Base-by-base conservation (phyloP, 78 protist genomes). In the Pigoraptor vietnamica region DNA sequence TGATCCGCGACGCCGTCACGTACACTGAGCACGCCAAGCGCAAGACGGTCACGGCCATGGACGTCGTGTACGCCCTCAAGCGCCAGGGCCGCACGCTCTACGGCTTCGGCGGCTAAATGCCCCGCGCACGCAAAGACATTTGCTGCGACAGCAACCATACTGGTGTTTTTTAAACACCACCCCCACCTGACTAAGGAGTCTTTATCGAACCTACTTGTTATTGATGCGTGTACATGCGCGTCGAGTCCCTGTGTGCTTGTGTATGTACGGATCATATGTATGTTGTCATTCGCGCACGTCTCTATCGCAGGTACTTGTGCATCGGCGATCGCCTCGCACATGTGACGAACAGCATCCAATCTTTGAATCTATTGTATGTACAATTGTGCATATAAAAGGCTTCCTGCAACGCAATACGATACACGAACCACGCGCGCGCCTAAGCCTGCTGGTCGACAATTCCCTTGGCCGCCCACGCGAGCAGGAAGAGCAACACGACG, bases 21-120 rank as follows among this genome's bases (percentile, higher is more conserved):
- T 98, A 98, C 98, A 98, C 99, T 67, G 99, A 98, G 94, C 98
- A 97, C 93, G 98, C 98, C 86, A 93, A 94, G 86, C 94, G 99
- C 92, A 95, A 97, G 95, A 98, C 99, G 40, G 99, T 98, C 81
- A 98, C 99, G 19, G 97, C 99, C 25, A 95, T 96, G 97, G 99
- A 98, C 87, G 99, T 98, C 81, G 99, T 98, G 91, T 96, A 96
- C 92, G 98, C 99, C 0, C 98, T 98, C 95, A 98, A 98, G 97
- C 94, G 97, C 93, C 98, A 98, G 95, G 98, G 98, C 91, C 94
- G 98, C 93, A 97, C 99, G 84, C 96, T 98, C 91, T 98, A 98
- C 96, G 99, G 99, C 91, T 98, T 97, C 98, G 95, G 95, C 90
- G 94, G 94, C 40, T 96, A 94, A 94, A 89, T 34, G 10, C 38